These are phyloP conservation scores for Cicer yamashitae DNA, from an alignment of 306 rosid species.

Conservation along the genomic window DNA sequence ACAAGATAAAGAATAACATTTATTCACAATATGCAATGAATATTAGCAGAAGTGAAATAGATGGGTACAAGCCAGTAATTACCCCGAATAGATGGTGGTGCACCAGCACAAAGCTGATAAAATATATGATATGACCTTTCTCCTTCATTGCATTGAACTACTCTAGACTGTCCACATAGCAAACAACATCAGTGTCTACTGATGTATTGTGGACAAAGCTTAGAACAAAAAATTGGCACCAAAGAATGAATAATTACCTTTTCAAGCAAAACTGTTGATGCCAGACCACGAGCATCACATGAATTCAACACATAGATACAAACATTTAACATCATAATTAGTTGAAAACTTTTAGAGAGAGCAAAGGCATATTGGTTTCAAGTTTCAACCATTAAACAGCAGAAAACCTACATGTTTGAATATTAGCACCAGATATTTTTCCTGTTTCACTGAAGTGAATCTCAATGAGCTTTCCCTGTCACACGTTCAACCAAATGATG, in stretches of 20 bases:
- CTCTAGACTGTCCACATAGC: slow-evolving; percentile 76
- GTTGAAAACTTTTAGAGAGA: slow-evolving; percentile 41
- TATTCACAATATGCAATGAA: slow-evolving; percentile 36
- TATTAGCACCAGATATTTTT: slow-evolving; percentile 88
- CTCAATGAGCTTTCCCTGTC: slow-evolving; percentile 93
- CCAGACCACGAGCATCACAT: slow-evolving; percentile 32
- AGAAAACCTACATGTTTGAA: slow-evolving; percentile 86
- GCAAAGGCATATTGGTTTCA: slow-evolving; percentile 17
- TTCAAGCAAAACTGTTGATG: slow-evolving; percentile 81
- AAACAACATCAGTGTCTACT: slow-evolving; percentile 38
- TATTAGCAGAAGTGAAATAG: slow-evolving; percentile 16
- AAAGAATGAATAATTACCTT: slow-evolving; percentile 65
- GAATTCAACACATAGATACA: slow-evolving; percentile 41
- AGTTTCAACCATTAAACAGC: slow-evolving; percentile 38
- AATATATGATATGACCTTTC: slow-evolving; percentile 96
- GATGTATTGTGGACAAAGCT: slow-evolving; percentile 25
- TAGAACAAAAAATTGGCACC: slow-evolving; percentile 27
- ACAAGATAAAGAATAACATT: slow-evolving; percentile 19
- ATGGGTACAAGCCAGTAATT: slow-evolving; percentile 29
- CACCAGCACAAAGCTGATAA: slow-evolving; percentile 94
- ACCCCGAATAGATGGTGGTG: slow-evolving; percentile 78
- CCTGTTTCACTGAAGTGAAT: slow-evolving; percentile 95
- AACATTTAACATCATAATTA: slow-evolving; percentile 48
- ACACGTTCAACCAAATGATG: slow-evolving; percentile 43
- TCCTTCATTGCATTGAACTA: slow-evolving; percentile 92